Percentiles rank a stretch among this genome's conserved stretches.
Evolutionary conservation across 495 filamentous ascomycete genomes (phyloP).

Genomic region (Xylaria flabelliformis): DNA sequence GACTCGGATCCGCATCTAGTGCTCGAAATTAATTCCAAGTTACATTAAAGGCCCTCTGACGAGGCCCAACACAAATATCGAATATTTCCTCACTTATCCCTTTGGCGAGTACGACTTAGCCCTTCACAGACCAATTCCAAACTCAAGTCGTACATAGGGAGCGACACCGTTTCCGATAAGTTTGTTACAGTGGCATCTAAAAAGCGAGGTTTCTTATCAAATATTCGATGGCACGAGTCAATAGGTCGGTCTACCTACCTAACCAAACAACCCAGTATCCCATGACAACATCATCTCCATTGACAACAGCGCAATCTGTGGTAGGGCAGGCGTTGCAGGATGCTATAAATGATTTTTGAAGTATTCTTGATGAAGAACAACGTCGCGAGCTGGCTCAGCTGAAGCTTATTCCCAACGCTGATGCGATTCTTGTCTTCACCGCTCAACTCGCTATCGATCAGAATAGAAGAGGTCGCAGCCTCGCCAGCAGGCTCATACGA

Average conservation of each 20-base stretch:
- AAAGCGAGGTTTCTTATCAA: not conserved
- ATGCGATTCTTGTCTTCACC: slow-evolving; percentile 2
- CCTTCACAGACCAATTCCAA: no score
- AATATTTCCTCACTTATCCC: no score
- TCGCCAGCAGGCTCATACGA: slow-evolving; percentile 6
- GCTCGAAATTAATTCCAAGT: no score
- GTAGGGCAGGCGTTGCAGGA: not conserved
- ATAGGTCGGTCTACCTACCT: not conserved
- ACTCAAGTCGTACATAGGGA: no score
- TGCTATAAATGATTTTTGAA: not conserved
- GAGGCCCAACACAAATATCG: no score
- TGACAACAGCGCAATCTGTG: not conserved
- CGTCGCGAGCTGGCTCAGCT: not conserved
- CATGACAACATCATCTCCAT: not conserved
- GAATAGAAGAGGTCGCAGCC: slow-evolving; percentile 3
- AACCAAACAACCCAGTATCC: not conserved
- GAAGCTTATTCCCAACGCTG: slow-evolving; percentile 3
- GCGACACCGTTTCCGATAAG: no score
- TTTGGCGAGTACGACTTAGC: no score
- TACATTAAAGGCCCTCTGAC: no score
- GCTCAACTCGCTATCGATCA: not conserved
- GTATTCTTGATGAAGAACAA: not conserved
- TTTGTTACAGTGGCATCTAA: not conserved
- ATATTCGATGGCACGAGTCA: not conserved
- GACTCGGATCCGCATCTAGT: no score